Conservation (phyloP, 305 asterid species). For the Fraxinus albicans region DNA sequence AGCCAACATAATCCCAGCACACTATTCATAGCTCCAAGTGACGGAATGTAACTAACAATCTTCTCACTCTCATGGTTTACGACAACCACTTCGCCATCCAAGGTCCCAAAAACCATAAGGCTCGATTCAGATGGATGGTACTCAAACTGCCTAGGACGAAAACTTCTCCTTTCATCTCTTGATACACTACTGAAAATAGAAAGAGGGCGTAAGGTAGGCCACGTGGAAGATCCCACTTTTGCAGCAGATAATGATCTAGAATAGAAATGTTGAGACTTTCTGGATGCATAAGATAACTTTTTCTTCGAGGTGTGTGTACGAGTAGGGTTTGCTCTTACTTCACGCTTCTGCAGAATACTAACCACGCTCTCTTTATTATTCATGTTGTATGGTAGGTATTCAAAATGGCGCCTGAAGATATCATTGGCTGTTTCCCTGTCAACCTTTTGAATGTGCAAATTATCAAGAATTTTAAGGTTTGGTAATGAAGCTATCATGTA, state of each 20-base stretch:
- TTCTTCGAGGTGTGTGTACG: slow-evolving; percentile 37
- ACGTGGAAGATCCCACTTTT: slow-evolving; percentile 72
- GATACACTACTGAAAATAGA: slow-evolving; percentile 39
- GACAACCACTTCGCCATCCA: slow-evolving; percentile 93
- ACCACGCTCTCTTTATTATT: slow-evolving; percentile 57
- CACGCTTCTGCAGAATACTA: slow-evolving; percentile 69
- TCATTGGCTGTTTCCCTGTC: slow-evolving; percentile 66
- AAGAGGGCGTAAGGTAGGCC: slow-evolving; percentile 77
- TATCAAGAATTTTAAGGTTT: slow-evolving; percentile 67
- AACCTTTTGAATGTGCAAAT: slow-evolving; percentile 55
- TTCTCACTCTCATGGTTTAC: slow-evolving; percentile 82
- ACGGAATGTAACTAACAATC: slow-evolving; percentile 69
- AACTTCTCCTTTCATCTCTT: slow-evolving; percentile 66
- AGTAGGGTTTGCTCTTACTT: slow-evolving; percentile 52
- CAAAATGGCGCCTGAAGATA: slow-evolving; percentile 55
- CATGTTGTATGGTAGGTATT: slow-evolving; percentile 73
- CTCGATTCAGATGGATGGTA: slow-evolving; percentile 93
- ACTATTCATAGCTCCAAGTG: slow-evolving; percentile 88
- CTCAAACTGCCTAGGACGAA: slow-evolving; percentile 93
- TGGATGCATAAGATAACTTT: slow-evolving; percentile 33
- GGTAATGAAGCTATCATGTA: slow-evolving; percentile 78
- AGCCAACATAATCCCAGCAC: slow-evolving; percentile 94
- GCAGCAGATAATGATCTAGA: slow-evolving; percentile 86
- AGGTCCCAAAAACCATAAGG: slow-evolving; percentile 92
- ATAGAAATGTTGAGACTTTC: slow-evolving; percentile 58